A percentile compares a stretch with the other conserved stretches of the same genome.
Conservation (phyloP, 148 eudicot species). For the Spergularia marina region DNA sequence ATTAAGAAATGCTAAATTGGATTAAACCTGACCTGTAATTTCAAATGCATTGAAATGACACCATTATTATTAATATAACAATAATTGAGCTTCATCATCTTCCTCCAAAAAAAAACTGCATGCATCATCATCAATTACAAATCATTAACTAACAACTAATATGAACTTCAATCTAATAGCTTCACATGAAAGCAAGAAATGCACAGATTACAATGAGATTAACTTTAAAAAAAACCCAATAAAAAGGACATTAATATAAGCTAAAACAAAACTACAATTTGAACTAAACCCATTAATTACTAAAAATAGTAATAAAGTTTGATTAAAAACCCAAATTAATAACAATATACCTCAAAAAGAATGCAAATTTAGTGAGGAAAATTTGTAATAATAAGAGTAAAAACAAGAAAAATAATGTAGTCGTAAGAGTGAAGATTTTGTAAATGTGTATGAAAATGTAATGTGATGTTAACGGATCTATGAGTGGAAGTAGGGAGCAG, state of each 20-base stretch:
- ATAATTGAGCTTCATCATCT: slow-evolving; percentile 34
- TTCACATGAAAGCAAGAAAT: neutral
- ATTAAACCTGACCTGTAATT: slow-evolving; percentile 1
- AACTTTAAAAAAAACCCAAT: slow-evolving; percentile 2
- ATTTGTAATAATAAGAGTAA: neutral
- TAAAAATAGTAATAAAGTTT: neutral
- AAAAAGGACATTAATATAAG: neutral
- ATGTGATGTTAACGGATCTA: slow-evolving; percentile 1
- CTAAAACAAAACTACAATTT: neutral
- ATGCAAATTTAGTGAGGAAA: slow-evolving; percentile 10
- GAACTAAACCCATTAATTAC: slow-evolving; percentile 12
- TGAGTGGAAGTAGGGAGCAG: slow-evolving; percentile 4
- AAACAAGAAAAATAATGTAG: neutral
- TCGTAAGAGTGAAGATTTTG: neutral
- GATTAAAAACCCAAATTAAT: neutral
- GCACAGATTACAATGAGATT: slow-evolving; percentile 29
- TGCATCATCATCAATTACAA: slow-evolving; percentile 11
- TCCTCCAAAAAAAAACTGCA: slow-evolving; percentile 25
- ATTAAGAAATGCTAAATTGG: neutral
- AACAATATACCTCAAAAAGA: slow-evolving; percentile 8
- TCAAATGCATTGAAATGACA: slow-evolving; percentile 15
- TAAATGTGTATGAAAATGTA: neutral
- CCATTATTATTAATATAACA: slow-evolving; percentile 6
- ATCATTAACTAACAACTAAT: no score
- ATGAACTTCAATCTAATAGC: neutral